Conservation (phyloP, 129 eudicot genomes). For the Flaveria robusta region DNA sequence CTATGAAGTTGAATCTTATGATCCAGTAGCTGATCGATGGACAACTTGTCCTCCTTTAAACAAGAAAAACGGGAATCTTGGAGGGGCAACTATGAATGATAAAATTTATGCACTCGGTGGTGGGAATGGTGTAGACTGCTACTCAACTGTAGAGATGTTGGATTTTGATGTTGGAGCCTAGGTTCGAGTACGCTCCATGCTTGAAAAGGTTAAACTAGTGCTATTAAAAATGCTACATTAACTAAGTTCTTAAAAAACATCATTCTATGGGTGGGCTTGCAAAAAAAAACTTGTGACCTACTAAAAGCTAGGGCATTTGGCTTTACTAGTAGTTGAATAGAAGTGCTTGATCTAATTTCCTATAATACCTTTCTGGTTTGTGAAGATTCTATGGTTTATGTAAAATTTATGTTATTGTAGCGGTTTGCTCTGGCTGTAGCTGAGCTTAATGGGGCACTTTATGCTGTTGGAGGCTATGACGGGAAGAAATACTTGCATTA, state of each 20-base stretch:
- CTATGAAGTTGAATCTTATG: constrained; percentile 69
- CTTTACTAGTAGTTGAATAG: neutral
- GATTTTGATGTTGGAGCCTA: constrained; percentile 70
- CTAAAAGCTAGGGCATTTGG: neutral
- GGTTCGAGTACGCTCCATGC: constrained; percentile 73
- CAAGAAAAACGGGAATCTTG: constrained; percentile 64
- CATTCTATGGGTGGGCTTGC: neutral
- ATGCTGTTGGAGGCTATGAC: constrained; percentile 90
- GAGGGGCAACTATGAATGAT: constrained; percentile 59
- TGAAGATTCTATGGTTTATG: neutral
- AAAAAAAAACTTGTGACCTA: neutral
- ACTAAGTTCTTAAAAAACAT: neutral
- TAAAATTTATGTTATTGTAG: constrained; percentile 39
- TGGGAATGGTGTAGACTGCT: constrained; percentile 57
- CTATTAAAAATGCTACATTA: neutral
- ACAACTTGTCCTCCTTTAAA: constrained; percentile 57
- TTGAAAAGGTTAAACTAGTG: constrained; percentile 54
- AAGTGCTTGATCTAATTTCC: too few relatives aligned
- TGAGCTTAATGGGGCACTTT: constrained; percentile 71
- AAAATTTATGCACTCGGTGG: constrained; percentile 83
- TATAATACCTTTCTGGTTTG: neutral
- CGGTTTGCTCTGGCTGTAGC: constrained; percentile 74
- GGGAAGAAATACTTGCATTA: constrained; percentile 52
- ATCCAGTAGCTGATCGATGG: constrained; percentile 55
- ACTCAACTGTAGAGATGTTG: constrained; percentile 74